phyloP scores from a whole-genome alignment of 2,329 filamentous ascomycete species.

The Colletotrichum sp. region DNA sequence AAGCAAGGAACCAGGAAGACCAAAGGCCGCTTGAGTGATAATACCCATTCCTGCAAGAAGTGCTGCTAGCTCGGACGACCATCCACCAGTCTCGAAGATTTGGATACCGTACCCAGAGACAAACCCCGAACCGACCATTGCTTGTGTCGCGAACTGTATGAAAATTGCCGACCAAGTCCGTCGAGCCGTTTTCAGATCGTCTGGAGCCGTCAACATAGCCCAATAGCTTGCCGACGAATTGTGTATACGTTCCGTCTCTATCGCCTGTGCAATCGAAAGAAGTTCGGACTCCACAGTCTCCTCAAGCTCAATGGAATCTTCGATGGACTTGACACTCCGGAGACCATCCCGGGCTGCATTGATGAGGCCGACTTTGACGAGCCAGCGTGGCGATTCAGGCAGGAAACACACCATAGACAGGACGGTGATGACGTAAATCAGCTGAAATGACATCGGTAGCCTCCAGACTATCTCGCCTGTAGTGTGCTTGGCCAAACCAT shows the following conservation, averaged over 20 bases:
- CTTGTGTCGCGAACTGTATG: neutral
- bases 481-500: neutral
- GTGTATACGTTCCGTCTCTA: neutral
- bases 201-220: neutral
- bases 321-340: neutral
- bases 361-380: neutral
- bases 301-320: neutral
- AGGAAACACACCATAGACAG: neutral
- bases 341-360: neutral
- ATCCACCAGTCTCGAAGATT: neutral
- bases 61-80: neutral
- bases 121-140: neutral
- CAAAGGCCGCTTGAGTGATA: neutral
- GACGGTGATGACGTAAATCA: neutral
- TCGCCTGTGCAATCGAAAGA: neutral
- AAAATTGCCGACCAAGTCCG: neutral
- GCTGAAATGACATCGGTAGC: neutral
- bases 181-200: neutral
- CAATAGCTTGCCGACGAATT: neutral
- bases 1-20: neutral
- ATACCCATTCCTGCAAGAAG: neutral
- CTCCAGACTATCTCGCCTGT: neutral
- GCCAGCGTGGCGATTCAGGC: neutral
- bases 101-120: neutral
- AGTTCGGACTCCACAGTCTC: neutral